Conservation (phyloP, 1,284 basidiomycete genomes). For the Anthracocystis setariae region DNA sequence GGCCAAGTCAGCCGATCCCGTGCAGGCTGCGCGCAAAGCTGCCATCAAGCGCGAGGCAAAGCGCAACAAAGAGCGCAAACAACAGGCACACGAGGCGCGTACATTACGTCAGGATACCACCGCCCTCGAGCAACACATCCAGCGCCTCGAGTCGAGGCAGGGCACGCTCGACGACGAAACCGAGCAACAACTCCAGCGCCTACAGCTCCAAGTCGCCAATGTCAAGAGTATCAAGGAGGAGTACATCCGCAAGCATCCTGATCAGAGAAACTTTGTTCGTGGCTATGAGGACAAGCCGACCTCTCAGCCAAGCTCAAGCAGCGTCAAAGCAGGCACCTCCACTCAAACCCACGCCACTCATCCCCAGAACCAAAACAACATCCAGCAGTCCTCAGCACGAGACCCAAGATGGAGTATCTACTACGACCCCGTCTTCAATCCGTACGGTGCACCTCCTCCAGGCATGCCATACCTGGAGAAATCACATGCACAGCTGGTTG, state of each 20-base stretch:
- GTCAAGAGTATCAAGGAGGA: constrained; percentile 57
- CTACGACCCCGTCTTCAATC: constrained; percentile 91
- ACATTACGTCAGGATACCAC: constrained; percentile 34
- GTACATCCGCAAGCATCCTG: constrained; percentile 86
- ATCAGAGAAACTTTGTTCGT: constrained; percentile 82
- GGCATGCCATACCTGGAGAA: constrained; percentile 91
- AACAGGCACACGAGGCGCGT: constrained; percentile 56
- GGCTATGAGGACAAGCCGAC: constrained; percentile 24
- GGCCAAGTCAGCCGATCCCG: constrained; percentile 61
- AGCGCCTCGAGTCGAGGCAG: constrained; percentile 31
- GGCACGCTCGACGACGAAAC: constrained; percentile 25
- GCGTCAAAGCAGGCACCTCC: background rate
- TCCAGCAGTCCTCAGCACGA: background rate
- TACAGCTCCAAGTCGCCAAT: constrained; percentile 42
- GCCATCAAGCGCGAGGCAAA: constrained; percentile 52
- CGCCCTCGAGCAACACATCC: constrained; percentile 52
- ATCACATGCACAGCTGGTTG: constrained; percentile 34
- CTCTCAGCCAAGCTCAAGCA: background rate
- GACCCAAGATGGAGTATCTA: constrained; percentile 77
- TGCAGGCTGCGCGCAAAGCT: constrained; percentile 67
- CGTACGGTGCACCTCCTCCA: constrained; percentile 92
- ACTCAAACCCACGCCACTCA: background rate
- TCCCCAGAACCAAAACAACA: background rate
- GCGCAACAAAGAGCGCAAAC: constrained; percentile 62
- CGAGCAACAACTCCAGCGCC: constrained; percentile 39